Percentiles rank a stretch among this genome's conserved stretches.
These are phyloP conservation scores for Sphagnum contortum DNA, from an alignment of 225 moss, liverwort and hornwort species.

Conservation along the genomic window DNA sequence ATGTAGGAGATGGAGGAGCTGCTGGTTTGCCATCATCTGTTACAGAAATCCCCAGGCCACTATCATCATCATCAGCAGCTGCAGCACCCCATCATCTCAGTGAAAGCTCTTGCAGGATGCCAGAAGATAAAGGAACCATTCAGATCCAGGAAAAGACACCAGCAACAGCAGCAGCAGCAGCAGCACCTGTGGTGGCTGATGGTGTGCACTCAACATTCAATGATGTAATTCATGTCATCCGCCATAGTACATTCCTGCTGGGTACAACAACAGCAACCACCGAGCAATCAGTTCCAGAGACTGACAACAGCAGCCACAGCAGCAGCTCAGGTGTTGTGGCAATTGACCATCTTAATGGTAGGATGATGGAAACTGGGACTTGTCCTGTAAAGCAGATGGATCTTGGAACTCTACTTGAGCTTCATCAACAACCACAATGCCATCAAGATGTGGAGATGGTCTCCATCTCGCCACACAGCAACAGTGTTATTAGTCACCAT, in stretches of 20 bases:
- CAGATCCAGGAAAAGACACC: constrained; percentile 55
- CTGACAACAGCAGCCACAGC: constrained; percentile 41
- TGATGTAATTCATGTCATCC: constrained; percentile 95
- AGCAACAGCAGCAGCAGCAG: constrained; percentile 4
- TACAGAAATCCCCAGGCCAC: too few species aligned
- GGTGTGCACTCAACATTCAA: constrained; percentile 58
- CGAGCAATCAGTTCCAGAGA: constrained; percentile 38
- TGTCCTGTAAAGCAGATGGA: constrained; percentile 77
- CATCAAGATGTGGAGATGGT: constrained; percentile 57
- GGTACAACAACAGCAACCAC: constrained; percentile 8
- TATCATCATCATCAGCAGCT: too few species aligned
- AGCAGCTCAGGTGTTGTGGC: constrained; percentile 41
- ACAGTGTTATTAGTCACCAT: constrained; percentile 27
- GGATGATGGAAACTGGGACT: constrained; percentile 68
- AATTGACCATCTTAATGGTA: constrained; percentile 47
- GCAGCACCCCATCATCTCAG: too few species aligned
- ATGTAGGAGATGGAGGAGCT: too few species aligned
- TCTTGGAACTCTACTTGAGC: constrained; percentile 72
- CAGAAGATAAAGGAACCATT: constrained; percentile 43
- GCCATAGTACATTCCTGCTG: constrained; percentile 97
- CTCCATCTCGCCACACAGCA: constrained; percentile 27
- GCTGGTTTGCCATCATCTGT: too few species aligned
- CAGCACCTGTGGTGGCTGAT: constrained; percentile 1
- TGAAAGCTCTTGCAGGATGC: too few species aligned
- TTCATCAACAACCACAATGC: constrained; percentile 37